These are phyloP conservation scores for Pleurotus sapidus DNA, from an alignment of 768 basidiomycete species.

Conservation along the genomic window DNA sequence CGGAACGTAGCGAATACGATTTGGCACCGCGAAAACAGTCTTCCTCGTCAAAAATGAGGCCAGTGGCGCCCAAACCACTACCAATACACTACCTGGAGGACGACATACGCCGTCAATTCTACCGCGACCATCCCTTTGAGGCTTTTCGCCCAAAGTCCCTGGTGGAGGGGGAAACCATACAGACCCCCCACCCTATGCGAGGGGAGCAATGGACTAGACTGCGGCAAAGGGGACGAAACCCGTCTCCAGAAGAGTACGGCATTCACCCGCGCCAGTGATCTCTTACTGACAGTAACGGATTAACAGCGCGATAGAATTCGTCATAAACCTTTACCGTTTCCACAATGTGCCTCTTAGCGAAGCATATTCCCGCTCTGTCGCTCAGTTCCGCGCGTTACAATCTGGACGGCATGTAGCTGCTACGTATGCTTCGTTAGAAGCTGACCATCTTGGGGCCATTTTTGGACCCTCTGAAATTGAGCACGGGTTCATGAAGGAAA, in stretches of 20 bases:
- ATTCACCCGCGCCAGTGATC: background rate
- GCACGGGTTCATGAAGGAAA: constrained; percentile 58
- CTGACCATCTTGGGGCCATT: constrained; percentile 66
- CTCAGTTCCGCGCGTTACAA: constrained; percentile 86
- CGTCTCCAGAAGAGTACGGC: constrained; percentile 86
- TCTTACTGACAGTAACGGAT: constrained; percentile 1
- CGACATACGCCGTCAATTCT: constrained; percentile 84
- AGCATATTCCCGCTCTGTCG: constrained; percentile 77
- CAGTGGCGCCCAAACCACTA: constrained; percentile 44
- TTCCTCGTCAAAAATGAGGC: constrained; percentile 22
- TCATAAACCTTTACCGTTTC: constrained; percentile 70
- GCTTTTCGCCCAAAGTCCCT: constrained; percentile 79
- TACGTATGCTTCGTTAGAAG: constrained; percentile 76
- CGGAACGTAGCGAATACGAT: constrained; percentile 57
- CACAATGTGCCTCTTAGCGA: constrained; percentile 64
- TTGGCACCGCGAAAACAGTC: constrained; percentile 22
- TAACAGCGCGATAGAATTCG: constrained; percentile 74
- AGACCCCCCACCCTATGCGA: constrained; percentile 50
- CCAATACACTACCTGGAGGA: constrained; percentile 83
- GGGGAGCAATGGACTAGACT: constrained; percentile 76
- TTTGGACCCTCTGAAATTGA: constrained; percentile 63
- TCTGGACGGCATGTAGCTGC: constrained; percentile 80
- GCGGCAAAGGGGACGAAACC: constrained; percentile 78
- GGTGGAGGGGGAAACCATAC: constrained; percentile 64
- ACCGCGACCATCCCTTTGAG: constrained; percentile 95